Percentiles rank a stretch among this genome's conserved stretches.
These are phyloP conservation scores for Cadophora sp. DNA, from an alignment of 2,329 filamentous ascomycete species.

Conservation along the genomic window DNA sequence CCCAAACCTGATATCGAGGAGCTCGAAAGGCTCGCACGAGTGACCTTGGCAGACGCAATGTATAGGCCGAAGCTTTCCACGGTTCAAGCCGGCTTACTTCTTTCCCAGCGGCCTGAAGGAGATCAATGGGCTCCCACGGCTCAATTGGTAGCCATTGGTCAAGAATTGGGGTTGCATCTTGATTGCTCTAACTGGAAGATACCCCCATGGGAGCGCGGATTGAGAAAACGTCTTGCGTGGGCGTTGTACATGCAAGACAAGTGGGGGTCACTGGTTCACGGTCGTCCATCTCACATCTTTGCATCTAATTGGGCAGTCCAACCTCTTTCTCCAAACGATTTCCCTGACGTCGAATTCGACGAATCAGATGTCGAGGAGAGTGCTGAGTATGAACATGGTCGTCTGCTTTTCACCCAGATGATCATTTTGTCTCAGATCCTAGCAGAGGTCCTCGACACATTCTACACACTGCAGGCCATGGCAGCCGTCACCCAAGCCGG, in stretches of 20 bases:
- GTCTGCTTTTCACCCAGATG: conserved; percentile 77
- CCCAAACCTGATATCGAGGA: conserved; percentile 75
- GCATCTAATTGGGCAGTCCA: conserved; percentile 78
- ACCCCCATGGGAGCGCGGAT: conserved; percentile 82
- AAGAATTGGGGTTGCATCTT: conserved; percentile 87
- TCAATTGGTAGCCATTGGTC: conserved; percentile 84
- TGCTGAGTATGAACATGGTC: conserved; percentile 68
- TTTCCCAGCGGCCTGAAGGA: conserved; percentile 77
- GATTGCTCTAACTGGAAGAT: conserved; percentile 90
- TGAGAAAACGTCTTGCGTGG: conserved; percentile 88
- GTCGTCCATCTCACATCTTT: conserved; percentile 79
- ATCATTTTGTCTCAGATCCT: conserved; percentile 77
- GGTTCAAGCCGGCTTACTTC: conserved; percentile 76
- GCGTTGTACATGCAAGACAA: conserved; percentile 94
- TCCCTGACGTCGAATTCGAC: conserved; percentile 74
- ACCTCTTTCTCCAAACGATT: conserved; percentile 69
- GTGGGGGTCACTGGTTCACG: conserved; percentile 86
- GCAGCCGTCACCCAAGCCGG: conserved; percentile 71
- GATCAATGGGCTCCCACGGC: conserved; percentile 87
- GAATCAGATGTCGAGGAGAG: conserved; percentile 66
- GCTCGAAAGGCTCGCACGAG: conserved; percentile 76
- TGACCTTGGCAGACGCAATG: conserved; percentile 77
- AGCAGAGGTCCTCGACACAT: conserved; percentile 81
- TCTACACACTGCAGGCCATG: conserved; percentile 81
- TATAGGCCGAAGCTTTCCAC: conserved; percentile 83